Percentiles rank a stretch among this genome's conserved stretches.
These are phyloP conservation scores for Podospora sp. DNA, from an alignment of 495 filamentous ascomycete species.

Conservation along the genomic window DNA sequence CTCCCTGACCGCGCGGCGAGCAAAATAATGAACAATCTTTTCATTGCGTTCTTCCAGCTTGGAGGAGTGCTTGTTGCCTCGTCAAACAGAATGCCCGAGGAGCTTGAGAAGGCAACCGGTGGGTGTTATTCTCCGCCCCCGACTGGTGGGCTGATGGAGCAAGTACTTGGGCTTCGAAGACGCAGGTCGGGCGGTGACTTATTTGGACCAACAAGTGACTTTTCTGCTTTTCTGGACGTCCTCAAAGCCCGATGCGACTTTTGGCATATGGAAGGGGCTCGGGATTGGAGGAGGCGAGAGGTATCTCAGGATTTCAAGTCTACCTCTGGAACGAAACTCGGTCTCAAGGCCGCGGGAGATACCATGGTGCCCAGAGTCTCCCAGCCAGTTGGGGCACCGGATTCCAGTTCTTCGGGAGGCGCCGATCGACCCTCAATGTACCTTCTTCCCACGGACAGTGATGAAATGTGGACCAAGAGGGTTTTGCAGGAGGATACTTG, in stretches of 20 bases:
- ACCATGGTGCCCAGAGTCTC: neutral
- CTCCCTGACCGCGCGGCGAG: constrained; percentile 67
- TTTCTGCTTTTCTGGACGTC: constrained; percentile 67
- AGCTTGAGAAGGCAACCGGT: constrained; percentile 68
- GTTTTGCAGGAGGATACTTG: neutral
- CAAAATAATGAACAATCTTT: constrained; percentile 69
- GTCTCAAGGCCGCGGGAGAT: neutral
- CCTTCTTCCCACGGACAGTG: constrained; percentile 30
- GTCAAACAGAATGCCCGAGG: constrained; percentile 74
- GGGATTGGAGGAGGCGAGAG: constrained; percentile 65
- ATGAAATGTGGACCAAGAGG: constrained; percentile 23
- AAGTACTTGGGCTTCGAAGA: constrained; percentile 40
- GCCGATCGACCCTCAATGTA: constrained; percentile 36
- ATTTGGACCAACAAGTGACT: constrained; percentile 62
- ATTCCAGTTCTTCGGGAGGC: neutral
- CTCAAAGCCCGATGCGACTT: constrained; percentile 69
- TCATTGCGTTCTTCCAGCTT: constrained; percentile 72
- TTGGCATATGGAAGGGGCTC: constrained; percentile 69
- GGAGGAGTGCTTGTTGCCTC: constrained; percentile 73
- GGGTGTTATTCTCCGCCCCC: constrained; percentile 57
- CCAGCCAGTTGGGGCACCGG: neutral
- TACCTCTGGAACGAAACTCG: neutral
- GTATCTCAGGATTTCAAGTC: constrained; percentile 5
- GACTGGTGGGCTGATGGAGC: constrained; percentile 52
- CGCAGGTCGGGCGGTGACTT: constrained; percentile 35